A percentile compares a stretch with the other conserved stretches of the same genome.
Conservation (phyloP, 345 rosid species). For the Eucalyptus marginata region DNA sequence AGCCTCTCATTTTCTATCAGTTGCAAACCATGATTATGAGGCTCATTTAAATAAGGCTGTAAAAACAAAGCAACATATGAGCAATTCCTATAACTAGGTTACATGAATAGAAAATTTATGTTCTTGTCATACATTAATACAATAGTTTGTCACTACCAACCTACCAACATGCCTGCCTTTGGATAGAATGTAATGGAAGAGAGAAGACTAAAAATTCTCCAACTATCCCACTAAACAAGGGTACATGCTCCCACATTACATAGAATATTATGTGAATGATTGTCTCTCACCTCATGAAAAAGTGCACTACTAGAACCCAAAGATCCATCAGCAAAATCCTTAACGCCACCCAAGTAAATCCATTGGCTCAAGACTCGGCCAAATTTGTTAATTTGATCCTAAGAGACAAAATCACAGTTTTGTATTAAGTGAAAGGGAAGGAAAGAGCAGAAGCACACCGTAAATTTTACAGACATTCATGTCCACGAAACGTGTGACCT, state of each 20-base stretch:
- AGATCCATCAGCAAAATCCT: conserved; percentile 93
- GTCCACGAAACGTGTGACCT: neutral
- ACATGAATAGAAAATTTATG: neutral
- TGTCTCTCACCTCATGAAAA: conserved; percentile 57
- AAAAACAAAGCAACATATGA: neutral
- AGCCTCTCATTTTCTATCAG: conserved; percentile 44
- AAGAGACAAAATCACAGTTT: neutral
- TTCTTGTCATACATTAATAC: neutral
- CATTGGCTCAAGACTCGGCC: conserved; percentile 51
- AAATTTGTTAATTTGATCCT: conserved; percentile 40
- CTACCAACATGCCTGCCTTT: neutral
- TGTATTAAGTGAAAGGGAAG: neutral
- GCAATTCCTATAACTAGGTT: neutral
- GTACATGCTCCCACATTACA: neutral
- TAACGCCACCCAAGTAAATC: conserved; percentile 85
- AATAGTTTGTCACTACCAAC: neutral
- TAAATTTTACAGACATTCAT: neutral
- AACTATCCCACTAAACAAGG: neutral
- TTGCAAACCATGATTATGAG: conserved; percentile 58
- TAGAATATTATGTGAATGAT: neutral
- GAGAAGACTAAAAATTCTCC: neutral
- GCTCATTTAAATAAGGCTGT: conserved; percentile 67
- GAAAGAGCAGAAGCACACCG: neutral
- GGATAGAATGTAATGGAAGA: neutral
- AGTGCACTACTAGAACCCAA: conserved; percentile 85